Base-by-base conservation (phyloP, 2,329 filamentous ascomycete genomes). In the Arthrobotrys entomopaga region DNA sequence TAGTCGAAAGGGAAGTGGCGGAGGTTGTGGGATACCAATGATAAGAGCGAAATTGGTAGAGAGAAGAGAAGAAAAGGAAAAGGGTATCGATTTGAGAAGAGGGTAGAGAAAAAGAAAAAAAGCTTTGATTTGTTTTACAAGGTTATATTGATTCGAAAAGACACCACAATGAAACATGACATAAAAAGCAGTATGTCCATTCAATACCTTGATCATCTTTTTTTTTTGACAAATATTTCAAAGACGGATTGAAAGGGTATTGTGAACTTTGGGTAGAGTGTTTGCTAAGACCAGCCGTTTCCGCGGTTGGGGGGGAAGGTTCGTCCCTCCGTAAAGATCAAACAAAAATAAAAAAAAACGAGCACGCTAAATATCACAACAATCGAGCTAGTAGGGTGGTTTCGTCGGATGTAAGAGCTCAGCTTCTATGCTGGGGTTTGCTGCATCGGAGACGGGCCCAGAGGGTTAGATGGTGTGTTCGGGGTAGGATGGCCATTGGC, bases 291-390 rank as follows among this genome's bases (percentile, higher is more conserved):
- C 29, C 29, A 34, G 29, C 29, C 29, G 29, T 34, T 34, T 34
- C 29, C 29, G 29, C 29, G 29, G 29, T 10, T n/a, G n/a, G 40
- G 57, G 56, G 24, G 48, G 50, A 29, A 50, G 56, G 42, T 53
- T 29, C 7, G 26, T 29, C 26, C 26, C 26, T 34, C 29, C 29
- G 29, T 34, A 34, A 34, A 34, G 42, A 29, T 11, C 22, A 56
- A 70, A 53, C 40, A 57, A 73, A 61, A 61, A 63, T 61, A 57
- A 26, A 70, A 48, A 58, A 66, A 53, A 50, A 65, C 52, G 48
- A 57, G 63, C 64, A 66, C 66, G 64, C 50, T 65, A 75, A 71
- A 77, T 73, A 73, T 70, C 46, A 73, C 69, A 73, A 73, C 69
- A 40, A 20, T 66, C 52, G 38, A 42, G 40, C 52, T 29, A 49